Base-by-base conservation (phyloP, 306 rosid genomes). In the Phaseolus lunatus region DNA sequence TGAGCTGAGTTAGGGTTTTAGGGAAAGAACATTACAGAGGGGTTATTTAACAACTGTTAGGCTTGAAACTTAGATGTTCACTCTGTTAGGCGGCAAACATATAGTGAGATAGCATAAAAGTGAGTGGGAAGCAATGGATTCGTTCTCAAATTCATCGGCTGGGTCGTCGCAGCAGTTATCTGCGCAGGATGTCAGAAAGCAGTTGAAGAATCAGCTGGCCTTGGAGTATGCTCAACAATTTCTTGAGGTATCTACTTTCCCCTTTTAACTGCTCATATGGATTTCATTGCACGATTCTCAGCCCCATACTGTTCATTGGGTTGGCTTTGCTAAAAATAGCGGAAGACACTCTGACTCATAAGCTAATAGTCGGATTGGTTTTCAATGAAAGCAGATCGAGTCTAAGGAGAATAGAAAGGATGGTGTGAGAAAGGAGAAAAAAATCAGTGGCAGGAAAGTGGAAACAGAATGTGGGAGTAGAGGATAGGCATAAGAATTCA, bases 181-280 rank as follows among this genome's bases (percentile, higher is more conserved):
- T 3, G 12, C 97, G 0, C 83, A 84, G 14, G 91, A 79, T 53
- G 88, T 96, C 81, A 86, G 87, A 82, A 89, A 86, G 50, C 96
- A 96, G 86, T 84, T 92, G 84, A 87, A 96, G 87, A 86, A 72
- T 63, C 93, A 92, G 70, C 94, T 96, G 14, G 99, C 99, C 48
- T 85, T 91, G 89, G 98, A 96, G 39, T 92, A 92, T 72, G 96
- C 96, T 62, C 96, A 92, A 80, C 96, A 96, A 86, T 92, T 96
- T 76, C 92, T 96, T 2, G 99, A 96, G 97, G 99, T 96, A 71
- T 24, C 3, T 6, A 9, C 41, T 9, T 20, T 5, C 52, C 23
- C 71, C 50, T 15, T 20, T 64, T 70, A 15, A 26, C 70, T 4
- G 13, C 45, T 62, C 22, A 14, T 16, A 16, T 61, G 43, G 13